Conservation (phyloP, 2,329 filamentous ascomycete species). For the Penicillium sp. region DNA sequence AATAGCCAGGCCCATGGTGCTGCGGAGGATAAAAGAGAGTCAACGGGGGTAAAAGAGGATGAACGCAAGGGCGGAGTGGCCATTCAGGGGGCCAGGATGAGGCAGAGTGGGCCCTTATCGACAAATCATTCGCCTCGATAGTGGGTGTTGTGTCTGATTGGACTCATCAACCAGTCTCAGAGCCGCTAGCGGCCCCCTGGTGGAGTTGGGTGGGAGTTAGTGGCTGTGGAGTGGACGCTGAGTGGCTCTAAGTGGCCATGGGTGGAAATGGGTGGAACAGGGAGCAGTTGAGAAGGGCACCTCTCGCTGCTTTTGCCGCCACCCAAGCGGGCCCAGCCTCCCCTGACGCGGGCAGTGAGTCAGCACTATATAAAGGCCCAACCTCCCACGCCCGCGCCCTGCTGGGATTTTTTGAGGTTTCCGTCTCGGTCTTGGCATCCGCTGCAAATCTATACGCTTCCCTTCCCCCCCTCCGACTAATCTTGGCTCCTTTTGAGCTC, state of each 20-base stretch:
- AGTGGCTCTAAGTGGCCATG: conserved; percentile 5
- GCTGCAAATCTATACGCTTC: conserved; percentile 39
- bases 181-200: conserved; percentile 30
- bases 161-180: conserved; percentile 18
- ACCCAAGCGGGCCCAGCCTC: conserved; percentile 43
- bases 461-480: conserved; percentile 33
- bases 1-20: conserved; percentile 39
- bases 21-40: conserved; percentile 34
- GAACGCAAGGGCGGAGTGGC: conserved; percentile 34
- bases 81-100: conserved; percentile 23
- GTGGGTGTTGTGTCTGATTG: conserved; percentile 11
- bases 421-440: conserved; percentile 50
- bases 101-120: conserved; percentile 10
- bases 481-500: conserved; percentile 3
- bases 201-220: conserved; percentile 1
- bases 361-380: conserved; percentile 50
- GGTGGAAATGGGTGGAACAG: conserved; percentile 28
- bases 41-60: conserved; percentile 14
- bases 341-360: conserved; percentile 43
- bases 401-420: conserved; percentile 33
- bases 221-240: conserved; percentile 6
- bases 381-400: conserved; percentile 43
- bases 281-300: conserved; percentile 28
- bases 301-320: conserved; percentile 47
- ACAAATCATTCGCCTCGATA: conserved; percentile 1